A percentile compares a stretch with the other conserved stretches of the same genome.
Conservation (phyloP, 2,329 filamentous ascomycete species). For the Trichoderma breve region DNA sequence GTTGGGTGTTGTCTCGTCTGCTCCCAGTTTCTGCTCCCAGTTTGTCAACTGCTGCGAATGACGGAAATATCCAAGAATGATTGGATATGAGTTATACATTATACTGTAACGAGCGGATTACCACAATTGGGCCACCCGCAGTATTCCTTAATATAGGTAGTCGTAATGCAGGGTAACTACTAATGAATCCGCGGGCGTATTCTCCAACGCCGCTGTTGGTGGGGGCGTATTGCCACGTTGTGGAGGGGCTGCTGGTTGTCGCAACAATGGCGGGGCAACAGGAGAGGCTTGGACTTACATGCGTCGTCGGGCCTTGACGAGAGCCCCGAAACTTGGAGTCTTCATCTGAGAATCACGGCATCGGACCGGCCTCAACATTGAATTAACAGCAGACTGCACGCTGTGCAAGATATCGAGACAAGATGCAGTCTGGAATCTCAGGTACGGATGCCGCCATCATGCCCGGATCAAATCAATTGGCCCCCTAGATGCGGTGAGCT, state of each 20-base stretch:
- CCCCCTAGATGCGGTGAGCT: slow-evolving; percentile 9
- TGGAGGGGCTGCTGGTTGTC: slow-evolving; percentile 9
- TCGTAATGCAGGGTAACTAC: background rate
- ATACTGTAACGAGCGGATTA: background rate
- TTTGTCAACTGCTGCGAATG: background rate
- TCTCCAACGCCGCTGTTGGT: background rate
- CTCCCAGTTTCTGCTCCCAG: background rate
- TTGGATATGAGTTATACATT: background rate
- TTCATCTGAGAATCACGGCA: slow-evolving; percentile 7
- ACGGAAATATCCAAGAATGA: background rate
- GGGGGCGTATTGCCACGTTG: slow-evolving; percentile 13
- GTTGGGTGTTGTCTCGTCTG: background rate
- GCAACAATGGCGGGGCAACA: slow-evolving; percentile 18
- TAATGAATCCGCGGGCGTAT: background rate
- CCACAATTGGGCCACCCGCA: background rate
- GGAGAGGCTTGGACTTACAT: slow-evolving; percentile 11
- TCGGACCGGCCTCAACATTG: background rate
- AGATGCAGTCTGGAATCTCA: slow-evolving; percentile 77
- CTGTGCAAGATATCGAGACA: slow-evolving; percentile 8
- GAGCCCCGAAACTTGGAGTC: slow-evolving; percentile 8
- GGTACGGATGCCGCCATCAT: slow-evolving; percentile 43
- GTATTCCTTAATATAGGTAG: background rate
- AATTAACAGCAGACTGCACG: background rate
- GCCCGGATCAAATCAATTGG: background rate
- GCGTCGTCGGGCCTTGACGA: slow-evolving; percentile 15